Percentiles rank a stretch among this genome's conserved stretches.
Conservation (phyloP, 1,284 basidiomycete genomes). For the Athelia psychrophila region DNA sequence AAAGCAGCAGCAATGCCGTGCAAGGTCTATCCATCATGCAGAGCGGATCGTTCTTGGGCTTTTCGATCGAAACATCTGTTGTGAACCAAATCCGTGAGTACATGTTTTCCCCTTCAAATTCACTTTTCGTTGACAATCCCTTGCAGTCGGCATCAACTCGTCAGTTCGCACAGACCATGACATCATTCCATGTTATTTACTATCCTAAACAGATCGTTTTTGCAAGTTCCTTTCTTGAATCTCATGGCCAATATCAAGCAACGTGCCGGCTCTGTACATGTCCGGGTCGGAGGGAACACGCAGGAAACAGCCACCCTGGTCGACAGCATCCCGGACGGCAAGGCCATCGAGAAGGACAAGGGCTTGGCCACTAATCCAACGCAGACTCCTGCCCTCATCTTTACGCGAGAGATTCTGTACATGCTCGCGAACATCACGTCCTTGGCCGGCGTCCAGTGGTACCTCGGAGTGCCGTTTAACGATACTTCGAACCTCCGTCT, state of each 20-base stretch:
- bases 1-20: conserved; percentile 9
- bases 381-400: conserved; percentile 55
- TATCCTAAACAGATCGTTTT: conserved; percentile 33
- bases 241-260: conserved; percentile 65
- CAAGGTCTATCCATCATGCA: conserved; percentile 48
- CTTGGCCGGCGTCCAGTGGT: conserved; percentile 57
- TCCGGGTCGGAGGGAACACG: conserved; percentile 78
- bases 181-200: not conserved
- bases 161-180: conserved; percentile 19
- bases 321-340: conserved; percentile 38
- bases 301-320: conserved; percentile 61
- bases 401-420: conserved; percentile 55
- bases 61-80: conserved; percentile 73
- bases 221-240: conserved; percentile 71
- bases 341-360: conserved; percentile 48
- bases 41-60: conserved; percentile 63
- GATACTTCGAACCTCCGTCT: conserved; percentile 38
- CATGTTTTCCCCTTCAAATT: not conserved
- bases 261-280: conserved; percentile 52
- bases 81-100: conserved; percentile 59
- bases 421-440: conserved; percentile 55
- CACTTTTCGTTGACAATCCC: conserved; percentile 1
- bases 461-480: conserved; percentile 50
- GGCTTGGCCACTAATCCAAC: conserved; percentile 41
- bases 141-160: conserved; percentile 51